phyloP scores from a whole-genome alignment of 257 asterid genomes.

The Solanum piurae region DNA sequence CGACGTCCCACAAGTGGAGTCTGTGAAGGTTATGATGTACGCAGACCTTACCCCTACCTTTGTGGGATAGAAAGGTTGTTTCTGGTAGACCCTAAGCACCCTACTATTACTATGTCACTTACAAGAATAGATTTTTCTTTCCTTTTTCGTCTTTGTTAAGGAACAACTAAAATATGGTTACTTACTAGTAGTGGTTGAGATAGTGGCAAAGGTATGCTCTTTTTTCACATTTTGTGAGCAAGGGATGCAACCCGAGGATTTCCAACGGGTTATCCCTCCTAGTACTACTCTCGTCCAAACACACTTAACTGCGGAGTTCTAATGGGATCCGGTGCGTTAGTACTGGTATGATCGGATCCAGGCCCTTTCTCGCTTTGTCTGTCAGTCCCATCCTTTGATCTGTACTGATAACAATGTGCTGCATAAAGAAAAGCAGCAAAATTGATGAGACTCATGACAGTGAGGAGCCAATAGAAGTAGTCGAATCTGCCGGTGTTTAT shows the following conservation, averaged over 20 bases:
- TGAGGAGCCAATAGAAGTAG: slow-evolving; percentile 81
- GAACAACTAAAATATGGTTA: neutral
- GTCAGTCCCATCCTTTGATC: slow-evolving; percentile 42
- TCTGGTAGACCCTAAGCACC: neutral
- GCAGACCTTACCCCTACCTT: neutral
- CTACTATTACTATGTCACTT: neutral
- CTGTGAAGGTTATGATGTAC: neutral
- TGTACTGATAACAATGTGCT: slow-evolving; percentile 63
- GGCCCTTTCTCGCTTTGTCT: neutral
- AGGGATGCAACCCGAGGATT: neutral
- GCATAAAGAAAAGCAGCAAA: slow-evolving; percentile 69
- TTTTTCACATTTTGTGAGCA: neutral
- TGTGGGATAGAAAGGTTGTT: neutral
- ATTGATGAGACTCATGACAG: slow-evolving; percentile 69
- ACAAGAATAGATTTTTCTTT: neutral
- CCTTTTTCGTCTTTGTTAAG: neutral
- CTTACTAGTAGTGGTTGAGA: neutral
- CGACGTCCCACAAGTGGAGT: neutral
- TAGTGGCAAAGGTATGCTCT: neutral
- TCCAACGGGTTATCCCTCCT: neutral
- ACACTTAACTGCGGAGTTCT: neutral
- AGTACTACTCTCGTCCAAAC: neutral
- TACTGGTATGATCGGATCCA: neutral
- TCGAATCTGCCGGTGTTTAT: slow-evolving; percentile 75
- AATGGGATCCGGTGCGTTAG: neutral